Conservation (phyloP, 306 rosid genomes). For the Inga oerstediana region DNA sequence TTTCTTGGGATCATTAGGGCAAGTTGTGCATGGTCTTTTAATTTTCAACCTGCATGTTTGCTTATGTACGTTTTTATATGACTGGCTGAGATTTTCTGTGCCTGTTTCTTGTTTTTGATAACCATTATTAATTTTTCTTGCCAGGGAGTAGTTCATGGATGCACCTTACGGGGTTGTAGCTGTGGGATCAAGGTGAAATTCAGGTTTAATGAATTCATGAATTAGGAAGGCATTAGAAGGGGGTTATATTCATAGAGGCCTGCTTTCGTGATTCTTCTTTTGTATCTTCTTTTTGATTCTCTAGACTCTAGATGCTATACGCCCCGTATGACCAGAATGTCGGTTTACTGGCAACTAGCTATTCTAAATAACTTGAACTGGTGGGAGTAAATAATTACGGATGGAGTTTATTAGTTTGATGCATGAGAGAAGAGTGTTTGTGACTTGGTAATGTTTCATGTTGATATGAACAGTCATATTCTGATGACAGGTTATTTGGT, state of each 20-base stretch:
- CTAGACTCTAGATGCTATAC: background rate
- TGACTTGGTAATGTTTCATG: background rate
- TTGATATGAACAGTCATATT: background rate
- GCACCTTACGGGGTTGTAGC: conserved; percentile 22
- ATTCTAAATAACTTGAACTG: conserved; percentile 29
- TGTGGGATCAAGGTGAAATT: conserved; percentile 36
- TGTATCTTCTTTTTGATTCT: background rate
- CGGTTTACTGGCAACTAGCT: conserved; percentile 16
- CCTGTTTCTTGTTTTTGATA: background rate
- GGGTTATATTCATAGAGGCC: conserved; percentile 13
- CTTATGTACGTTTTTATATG: background rate
- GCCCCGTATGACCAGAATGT: background rate
- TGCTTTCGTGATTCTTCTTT: background rate
- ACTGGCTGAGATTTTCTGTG: background rate
- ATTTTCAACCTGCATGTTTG: conserved; percentile 21
- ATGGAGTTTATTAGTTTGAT: conserved; percentile 13
- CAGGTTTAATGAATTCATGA: conserved; percentile 26
- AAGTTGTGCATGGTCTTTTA: background rate
- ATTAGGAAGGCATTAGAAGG: conserved; percentile 20
- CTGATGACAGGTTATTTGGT: conserved; percentile 18
- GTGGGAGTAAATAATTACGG: conserved; percentile 31
- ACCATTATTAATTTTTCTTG: background rate
- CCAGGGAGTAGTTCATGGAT: conserved; percentile 44
- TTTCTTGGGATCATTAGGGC: conserved; percentile 17
- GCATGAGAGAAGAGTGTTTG: conserved; percentile 20